Base-by-base conservation (phyloP, 2,329 filamentous ascomycete species). In the Cercospora brassicicola region DNA sequence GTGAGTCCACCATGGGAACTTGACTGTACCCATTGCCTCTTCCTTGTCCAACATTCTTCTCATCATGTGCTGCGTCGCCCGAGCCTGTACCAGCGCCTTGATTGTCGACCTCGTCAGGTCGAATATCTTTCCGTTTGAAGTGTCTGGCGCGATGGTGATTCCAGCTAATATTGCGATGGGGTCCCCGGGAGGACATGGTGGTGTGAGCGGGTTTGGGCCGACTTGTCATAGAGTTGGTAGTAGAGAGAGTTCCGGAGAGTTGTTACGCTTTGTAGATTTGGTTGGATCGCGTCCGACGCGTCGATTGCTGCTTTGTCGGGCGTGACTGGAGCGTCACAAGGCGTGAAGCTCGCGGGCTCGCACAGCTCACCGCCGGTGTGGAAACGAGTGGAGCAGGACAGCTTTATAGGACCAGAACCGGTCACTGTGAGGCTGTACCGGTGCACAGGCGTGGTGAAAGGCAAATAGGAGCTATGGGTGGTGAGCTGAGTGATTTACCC, bases 1-100 rank as follows among this genome's bases (percentile, higher is more conserved):
- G 48, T n/a, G 56, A 18, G 67, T 76, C 74, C 70, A 74, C 73
- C 64, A 67, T 64, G 4, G 71, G 73, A n/a, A 73, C 65, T 45
- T 72, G 53, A 42, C 51, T 45, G 11, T 56, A 45, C 28, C 65
- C 53, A 20, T 48, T 31, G 20, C 53, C 55, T 31, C 55, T 28
- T 30, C 48, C 23, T 55, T 15, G 11, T 30, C 23, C 48, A 26
- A 53, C 69, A 28, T 70, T 67, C 55, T 72, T 69, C 51, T 68
- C 61, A 36, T 72, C 65, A 23, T 64, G 62, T 15, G 65, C 48
- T 11, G 36, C 64, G 20, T 68, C 67, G 31, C 55, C 55, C 1
- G 55, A 11, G 23, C 65, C 67, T 2, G 67, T 65, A 15, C 64
- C 64, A 20, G 60, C 31, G 18, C 67, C 68, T 8, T 48, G 51